Base-by-base conservation (phyloP, 2,329 filamentous ascomycete genomes). In the Mycosphaerella arachidis region DNA sequence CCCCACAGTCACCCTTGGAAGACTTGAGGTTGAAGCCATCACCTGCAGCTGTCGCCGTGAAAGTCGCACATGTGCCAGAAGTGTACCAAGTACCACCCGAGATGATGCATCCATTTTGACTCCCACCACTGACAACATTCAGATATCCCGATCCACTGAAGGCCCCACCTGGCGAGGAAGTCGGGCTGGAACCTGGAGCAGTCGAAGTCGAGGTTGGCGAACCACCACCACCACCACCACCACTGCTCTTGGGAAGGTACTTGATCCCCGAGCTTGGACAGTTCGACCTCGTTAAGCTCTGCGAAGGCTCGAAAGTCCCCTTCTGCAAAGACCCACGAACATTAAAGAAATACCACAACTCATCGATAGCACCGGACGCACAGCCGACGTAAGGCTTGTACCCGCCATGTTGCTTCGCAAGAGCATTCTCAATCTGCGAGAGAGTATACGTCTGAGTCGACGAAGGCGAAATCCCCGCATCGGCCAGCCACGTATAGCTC, bases 81-180 rank as follows among this genome's bases (percentile, higher is more conserved):
- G 81, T 80, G 69, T 87, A 90, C 88, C 87, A 91, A 0, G 81
- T 84, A 0, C 88, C 88, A 9, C 75, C 78, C 57, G 81, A 81
- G 69, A 90, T 90, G 59, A 90, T 79, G 66, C 86, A 90, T n/a
- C 88, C 87, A 7, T 77, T 79, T 52, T 76, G 70, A n/a, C 69
- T 70, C 3, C 82, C 80, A 18, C 75, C 72, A 4, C 78, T 76
- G 29, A 79, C 69, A 3, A 87, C 85, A 56, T 86, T 81, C 45
- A 90, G 71, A 65, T 81, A 82, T 0, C 87, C 87, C 33, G 76
- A 80, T 1, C 86, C 86, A n/a, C 76, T 74, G 69, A 85, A 85
- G 0, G 82, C 77, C 0, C 59, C 65, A 8, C 71, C 70, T 63
- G 40, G 40, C n/a, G 40, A 43, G 12, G 40, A 43, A 1, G 74